Base-by-base conservation (phyloP, 257 asterid species). In the Solanum ossicruentum region DNA sequence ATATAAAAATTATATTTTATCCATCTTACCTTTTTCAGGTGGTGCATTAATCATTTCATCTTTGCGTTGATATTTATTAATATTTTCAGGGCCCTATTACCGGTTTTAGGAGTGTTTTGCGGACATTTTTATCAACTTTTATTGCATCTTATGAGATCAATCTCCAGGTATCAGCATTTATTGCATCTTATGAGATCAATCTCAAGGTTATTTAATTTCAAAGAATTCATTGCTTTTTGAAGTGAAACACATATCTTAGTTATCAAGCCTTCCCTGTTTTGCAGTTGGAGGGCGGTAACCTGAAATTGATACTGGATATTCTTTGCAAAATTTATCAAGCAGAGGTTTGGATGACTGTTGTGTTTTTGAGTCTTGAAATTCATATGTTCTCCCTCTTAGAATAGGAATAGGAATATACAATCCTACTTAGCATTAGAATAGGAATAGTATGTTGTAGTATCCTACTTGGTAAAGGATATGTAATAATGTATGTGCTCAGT, bases 121-220 rank as follows among this genome's bases (percentile, higher is more conserved):
- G 99, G 87, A 95, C 99, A 58, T 93, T 95, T 88, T 51, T 95
- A 86, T 94, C 99, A 10, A 91, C 99, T 32, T 95, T 93, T 87
- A 90, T 97, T 87, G 97, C 99, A 75, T 93, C 98, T 80, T 97
- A 93, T 81, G 99, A 97, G 91, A 92, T 95, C 89, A 91, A 86
- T 91, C 93, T 95, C 86, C 97, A 95, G 99, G 41, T 95, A 86
- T 94, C 99, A 15, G 91, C 99, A 39, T 95, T 93, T 87, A 90
- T 97, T 87, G 97, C 99, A 75, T 93, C 98, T 80, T 97, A 93
- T 81, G 99, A 97, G 92, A 92, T 95, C 89, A 91, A 86, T 90
- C 93, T 95, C 86, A 97, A 95, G 99, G 99, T 93, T 91, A 84
- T 82, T 65, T 83, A 73, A 72, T 43, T 56, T 81, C 87, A 79